phyloP scores from a whole-genome alignment of 139 green algal species.

The Coccomyxa sp. region DNA sequence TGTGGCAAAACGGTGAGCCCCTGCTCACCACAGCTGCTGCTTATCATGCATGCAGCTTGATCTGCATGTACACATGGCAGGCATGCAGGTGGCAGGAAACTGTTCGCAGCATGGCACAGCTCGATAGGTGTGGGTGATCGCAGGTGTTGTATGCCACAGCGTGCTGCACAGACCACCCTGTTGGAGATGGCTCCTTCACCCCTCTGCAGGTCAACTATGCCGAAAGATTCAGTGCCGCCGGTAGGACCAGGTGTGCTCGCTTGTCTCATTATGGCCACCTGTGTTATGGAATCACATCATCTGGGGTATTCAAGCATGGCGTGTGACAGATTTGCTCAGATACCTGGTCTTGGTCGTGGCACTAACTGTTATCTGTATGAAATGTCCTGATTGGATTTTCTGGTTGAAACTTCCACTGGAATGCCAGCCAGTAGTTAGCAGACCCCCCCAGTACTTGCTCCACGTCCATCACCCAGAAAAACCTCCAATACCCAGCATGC shows the following conservation, averaged over 20 bases:
- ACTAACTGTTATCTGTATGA: neutral
- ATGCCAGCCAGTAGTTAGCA: no score
- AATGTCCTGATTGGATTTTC: neutral
- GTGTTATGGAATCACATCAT: neutral
- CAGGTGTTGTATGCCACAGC: conserved; percentile 91
- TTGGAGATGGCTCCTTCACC: conserved; percentile 75
- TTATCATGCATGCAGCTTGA: neutral
- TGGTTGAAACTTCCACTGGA: neutral
- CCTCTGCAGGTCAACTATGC: conserved; percentile 91
- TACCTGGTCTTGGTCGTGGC: neutral
- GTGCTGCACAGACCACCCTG: conserved; percentile 53
- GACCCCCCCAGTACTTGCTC: no score
- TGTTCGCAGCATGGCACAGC: neutral
- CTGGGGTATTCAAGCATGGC: neutral
- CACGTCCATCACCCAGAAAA: no score
- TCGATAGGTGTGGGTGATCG: neutral
- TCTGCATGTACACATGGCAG: no score
- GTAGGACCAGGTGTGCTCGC: conserved; percentile 63
- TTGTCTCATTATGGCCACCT: neutral
- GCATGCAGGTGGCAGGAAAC: neutral
- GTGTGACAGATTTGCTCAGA: neutral
- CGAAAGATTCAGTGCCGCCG: conserved; percentile 90
- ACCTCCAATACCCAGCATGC: no score
- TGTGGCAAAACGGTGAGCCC: conserved; percentile 83
- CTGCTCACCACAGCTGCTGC: neutral